phyloP scores from a whole-genome alignment of 208 protist species.

The Crithidia sp. region DNA sequence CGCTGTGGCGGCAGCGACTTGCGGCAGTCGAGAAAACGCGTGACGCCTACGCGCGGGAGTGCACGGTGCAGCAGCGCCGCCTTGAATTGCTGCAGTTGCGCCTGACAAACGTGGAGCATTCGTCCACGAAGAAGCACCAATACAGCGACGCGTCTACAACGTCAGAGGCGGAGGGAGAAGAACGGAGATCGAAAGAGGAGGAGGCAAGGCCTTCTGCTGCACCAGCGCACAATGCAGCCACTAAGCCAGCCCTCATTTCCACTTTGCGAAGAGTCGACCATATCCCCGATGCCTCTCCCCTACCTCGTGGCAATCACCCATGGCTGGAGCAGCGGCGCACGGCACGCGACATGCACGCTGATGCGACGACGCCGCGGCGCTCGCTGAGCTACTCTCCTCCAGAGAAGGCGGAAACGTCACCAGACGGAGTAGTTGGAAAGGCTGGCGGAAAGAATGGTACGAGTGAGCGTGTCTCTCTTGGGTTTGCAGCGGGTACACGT shows the following conservation, averaged over 20 bases:
- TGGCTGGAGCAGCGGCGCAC: not conserved
- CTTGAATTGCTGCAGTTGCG: slow-evolving; percentile 10
- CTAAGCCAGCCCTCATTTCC: too few species aligned
- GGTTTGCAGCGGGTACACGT: too few species aligned
- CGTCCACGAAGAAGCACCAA: not conserved
- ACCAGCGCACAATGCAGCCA: too few species aligned
- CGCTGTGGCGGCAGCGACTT: slow-evolving; percentile 11
- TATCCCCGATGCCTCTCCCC: too few species aligned
- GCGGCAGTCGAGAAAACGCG: not conserved
- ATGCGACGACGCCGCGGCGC: slow-evolving; percentile 21
- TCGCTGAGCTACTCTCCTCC: slow-evolving; percentile 36
- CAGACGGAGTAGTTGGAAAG: too few species aligned
- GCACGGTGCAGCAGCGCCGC: slow-evolving; percentile 12
- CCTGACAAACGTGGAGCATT: not conserved
- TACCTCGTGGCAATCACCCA: too few species aligned
- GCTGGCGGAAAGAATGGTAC: not conserved
- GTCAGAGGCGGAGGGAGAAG: not conserved
- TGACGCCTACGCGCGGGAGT: slow-evolving; percentile 12
- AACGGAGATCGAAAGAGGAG: not conserved
- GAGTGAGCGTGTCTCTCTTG: too few species aligned
- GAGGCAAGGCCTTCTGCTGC: too few species aligned
- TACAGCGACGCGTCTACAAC: not conserved
- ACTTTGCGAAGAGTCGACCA: too few species aligned
- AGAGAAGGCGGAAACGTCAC: slow-evolving; percentile 5
- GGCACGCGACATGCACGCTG: not conserved